phyloP scores from a whole-genome alignment of 1,139 yeast species.

The Candida sp. region DNA sequence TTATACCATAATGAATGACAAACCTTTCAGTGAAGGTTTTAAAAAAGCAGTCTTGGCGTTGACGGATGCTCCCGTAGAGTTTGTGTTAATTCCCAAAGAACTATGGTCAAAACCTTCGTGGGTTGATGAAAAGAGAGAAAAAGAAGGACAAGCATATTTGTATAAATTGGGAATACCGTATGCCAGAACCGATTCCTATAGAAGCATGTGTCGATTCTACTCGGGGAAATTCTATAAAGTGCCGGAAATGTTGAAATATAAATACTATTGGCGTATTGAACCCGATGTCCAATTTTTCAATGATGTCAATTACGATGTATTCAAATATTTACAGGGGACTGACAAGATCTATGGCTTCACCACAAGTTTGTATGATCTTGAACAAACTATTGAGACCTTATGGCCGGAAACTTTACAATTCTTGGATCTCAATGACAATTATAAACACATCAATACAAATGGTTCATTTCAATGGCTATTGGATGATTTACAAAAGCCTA shows the following conservation, averaged over 20 bases:
- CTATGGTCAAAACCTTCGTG: slow-evolving; percentile 65
- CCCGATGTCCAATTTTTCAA: slow-evolving; percentile 71
- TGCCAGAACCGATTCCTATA: slow-evolving; percentile 62
- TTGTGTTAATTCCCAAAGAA: slow-evolving; percentile 52
- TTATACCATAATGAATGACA: slow-evolving; percentile 75
- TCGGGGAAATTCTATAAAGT: slow-evolving; percentile 62
- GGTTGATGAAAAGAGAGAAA: slow-evolving; percentile 46
- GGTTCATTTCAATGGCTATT: slow-evolving; percentile 73
- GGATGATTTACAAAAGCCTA: slow-evolving; percentile 62
- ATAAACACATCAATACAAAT: slow-evolving; percentile 50
- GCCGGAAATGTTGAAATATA: slow-evolving; percentile 48
- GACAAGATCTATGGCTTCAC: slow-evolving; percentile 69
- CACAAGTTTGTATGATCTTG: slow-evolving; percentile 64
- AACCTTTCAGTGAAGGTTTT: slow-evolving; percentile 58
- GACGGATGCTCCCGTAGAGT: slow-evolving; percentile 53
- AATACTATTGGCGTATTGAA: slow-evolving; percentile 79
- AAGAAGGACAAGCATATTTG: slow-evolving; percentile 35
- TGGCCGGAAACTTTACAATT: slow-evolving; percentile 71
- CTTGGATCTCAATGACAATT: slow-evolving; percentile 54
- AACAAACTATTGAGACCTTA: slow-evolving; percentile 55
- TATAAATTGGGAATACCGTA: slow-evolving; percentile 53
- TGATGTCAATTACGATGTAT: slow-evolving; percentile 70
- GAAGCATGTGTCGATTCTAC: slow-evolving; percentile 66
- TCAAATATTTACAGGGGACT: slow-evolving; percentile 67
- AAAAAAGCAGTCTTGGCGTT: slow-evolving; percentile 35